Percentiles rank a stretch among this genome's conserved stretches.
Evolutionary conservation across 371 early-diverging fungal genomes (phyloP).

Genomic region (Mucor plumbeus): DNA sequence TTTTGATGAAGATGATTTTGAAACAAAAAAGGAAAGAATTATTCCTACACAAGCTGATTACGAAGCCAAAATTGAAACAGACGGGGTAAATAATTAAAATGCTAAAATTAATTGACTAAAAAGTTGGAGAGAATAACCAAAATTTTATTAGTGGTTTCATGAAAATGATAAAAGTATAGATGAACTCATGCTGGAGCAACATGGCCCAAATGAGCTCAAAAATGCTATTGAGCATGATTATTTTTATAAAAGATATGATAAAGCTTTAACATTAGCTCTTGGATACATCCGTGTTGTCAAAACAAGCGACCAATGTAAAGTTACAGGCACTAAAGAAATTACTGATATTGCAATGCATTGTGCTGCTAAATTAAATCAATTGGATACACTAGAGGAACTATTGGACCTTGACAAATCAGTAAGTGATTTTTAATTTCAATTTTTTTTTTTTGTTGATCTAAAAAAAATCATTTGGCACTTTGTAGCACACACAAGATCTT

Average conservation of each 20-base stretch:
- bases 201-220: slow-evolving; percentile 50
- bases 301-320: slow-evolving; percentile 36
- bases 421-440: slow-evolving; percentile 3
- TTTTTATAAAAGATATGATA: slow-evolving; percentile 43
- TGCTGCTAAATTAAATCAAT: slow-evolving; percentile 34
- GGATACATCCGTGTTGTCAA: slow-evolving; percentile 39
- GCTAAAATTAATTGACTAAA: background rate
- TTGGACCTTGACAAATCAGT: slow-evolving; percentile 39
- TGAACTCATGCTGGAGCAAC: slow-evolving; percentile 41
- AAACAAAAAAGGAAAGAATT: slow-evolving; percentile 28
- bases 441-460: background rate
- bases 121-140: background rate
- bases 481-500: slow-evolving; percentile 38
- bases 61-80: slow-evolving; percentile 45
- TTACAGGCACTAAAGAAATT: slow-evolving; percentile 44
- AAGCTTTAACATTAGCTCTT: slow-evolving; percentile 37
- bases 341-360: slow-evolving; percentile 48
- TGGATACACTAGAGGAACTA: slow-evolving; percentile 37
- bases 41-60: slow-evolving; percentile 35
- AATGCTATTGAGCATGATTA: slow-evolving; percentile 50
- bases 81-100: slow-evolving; percentile 39
- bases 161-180: slow-evolving; percentile 27
- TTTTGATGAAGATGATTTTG: slow-evolving; percentile 56
- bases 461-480: background rate
- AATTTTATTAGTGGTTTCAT: slow-evolving; percentile 46